Evolutionary conservation across 139 green algal species (phyloP), one percentile per base, ranked within the genome.

Genomic region (Protoeuglena noctilucae): DNA sequence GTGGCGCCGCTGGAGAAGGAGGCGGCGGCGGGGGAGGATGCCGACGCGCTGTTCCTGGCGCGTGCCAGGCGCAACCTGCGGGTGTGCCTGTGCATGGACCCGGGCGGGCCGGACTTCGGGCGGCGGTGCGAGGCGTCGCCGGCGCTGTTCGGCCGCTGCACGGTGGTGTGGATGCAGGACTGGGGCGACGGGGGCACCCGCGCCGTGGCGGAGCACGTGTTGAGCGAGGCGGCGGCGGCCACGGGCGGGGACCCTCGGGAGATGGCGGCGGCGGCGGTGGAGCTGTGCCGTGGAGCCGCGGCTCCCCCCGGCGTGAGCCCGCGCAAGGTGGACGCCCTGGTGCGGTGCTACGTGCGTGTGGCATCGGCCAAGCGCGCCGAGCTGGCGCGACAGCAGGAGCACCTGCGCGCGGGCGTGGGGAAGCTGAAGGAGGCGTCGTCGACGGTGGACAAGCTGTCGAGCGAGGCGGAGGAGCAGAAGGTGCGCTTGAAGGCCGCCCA

Each of bases 71-170:
- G 46, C 56, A 80, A 88, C 57, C 67, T 93, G 40, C 76, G 75
- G 43, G 61, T 93, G 17, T 73, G 71, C 17, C 61, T 93, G 18
- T 80, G 56, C 68, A 73, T 89, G 65, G 70, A 93, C 62, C 75
- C 78, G 5, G 29, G 63, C 64, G 70, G 58, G 54, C 18, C 66
- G 22, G 66, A 71, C n/a, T 72, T 67, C 53, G 50, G 51, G 45
- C 14, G 17, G 25, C 63, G 73, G 31, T 71, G 68, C 26, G 66
- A 85, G 40, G 66, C 64, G 30, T 87, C 88, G 57, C 81, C 79
- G 12, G 80, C 83, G 16, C 72, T 89, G 3, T 57, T 83, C 17
- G 80, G 61, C 5, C 56, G 67, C 55, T 86, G 73, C 53, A 66
- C 53, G 34, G 59, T 85, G 34, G 62, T 79, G 57, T 85, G 75